Conservation (phyloP, 2,329 filamentous ascomycete genomes). For the Lecanosticta acicola region DNA sequence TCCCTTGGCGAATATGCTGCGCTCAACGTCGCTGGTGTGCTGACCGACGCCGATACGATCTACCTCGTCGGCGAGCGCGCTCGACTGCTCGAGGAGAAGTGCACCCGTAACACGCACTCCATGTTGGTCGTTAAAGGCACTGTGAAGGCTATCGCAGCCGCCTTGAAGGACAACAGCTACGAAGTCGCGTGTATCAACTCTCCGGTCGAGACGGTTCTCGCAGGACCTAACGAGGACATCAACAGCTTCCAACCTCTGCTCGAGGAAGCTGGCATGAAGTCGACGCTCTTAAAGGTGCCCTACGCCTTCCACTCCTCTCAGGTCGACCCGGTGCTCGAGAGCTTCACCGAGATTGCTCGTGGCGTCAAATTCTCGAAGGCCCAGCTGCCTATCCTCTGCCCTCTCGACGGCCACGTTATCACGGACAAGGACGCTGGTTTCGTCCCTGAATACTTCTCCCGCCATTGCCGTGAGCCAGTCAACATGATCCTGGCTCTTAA, state of each 20-base stretch:
- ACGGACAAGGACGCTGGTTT: conserved; percentile 17
- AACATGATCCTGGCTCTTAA: conserved; percentile 11
- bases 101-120: conserved; percentile 9
- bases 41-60: conserved; percentile 30
- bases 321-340: conserved; percentile 19
- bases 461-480: conserved; percentile 13
- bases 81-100: conserved; percentile 10
- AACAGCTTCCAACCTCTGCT: conserved; percentile 5
- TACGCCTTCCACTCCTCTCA: conserved; percentile 28
- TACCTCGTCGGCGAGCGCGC: conserved; percentile 34
- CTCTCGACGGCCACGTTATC: conserved; percentile 18
- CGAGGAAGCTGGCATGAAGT: conserved; percentile 5
- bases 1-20: conserved; percentile 39
- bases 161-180: too few relatives aligned
- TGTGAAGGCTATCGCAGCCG: neutral
- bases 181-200: conserved; percentile 28
- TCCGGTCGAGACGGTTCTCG: conserved; percentile 22
- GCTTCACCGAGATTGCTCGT: conserved; percentile 7
- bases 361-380: conserved; percentile 16
- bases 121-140: conserved; percentile 16
- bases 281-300: conserved; percentile 17
- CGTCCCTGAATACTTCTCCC: conserved; percentile 17
- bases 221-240: conserved; percentile 6
- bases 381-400: conserved; percentile 24
- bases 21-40: conserved; percentile 31